These are phyloP conservation scores for Penicillium rolfsii DNA, from an alignment of 2,329 filamentous ascomycete species.

Conservation along the genomic window DNA sequence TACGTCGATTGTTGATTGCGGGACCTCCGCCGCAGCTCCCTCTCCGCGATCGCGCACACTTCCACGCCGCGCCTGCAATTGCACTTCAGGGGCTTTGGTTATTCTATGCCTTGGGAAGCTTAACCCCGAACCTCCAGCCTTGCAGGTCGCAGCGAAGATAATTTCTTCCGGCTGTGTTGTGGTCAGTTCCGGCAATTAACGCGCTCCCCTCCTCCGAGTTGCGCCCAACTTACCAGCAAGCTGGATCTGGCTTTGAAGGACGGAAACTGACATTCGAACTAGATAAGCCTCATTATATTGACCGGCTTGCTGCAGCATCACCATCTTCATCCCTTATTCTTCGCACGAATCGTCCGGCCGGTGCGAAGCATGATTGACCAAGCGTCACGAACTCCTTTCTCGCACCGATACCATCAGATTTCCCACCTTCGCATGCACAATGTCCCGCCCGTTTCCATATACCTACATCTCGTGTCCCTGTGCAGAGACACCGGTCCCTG, in stretches of 20 bases:
- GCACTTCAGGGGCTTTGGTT: not conserved
- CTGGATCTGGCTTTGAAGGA: not conserved
- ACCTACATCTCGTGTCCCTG: conserved; percentile 68
- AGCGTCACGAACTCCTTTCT: conserved; percentile 7
- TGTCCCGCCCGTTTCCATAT: conserved; percentile 64
- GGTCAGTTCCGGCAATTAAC: conserved; percentile 3
- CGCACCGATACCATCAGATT: not conserved
- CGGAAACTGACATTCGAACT: not conserved
- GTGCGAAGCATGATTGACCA: conserved; percentile 27
- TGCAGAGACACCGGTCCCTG: conserved; percentile 53
- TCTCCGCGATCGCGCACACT: conserved; percentile 22
- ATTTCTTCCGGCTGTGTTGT: conserved; percentile 4
- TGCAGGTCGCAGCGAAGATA: not conserved
- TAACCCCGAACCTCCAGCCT: not conserved
- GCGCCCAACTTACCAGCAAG: not conserved
- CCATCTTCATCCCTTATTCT: not conserved
- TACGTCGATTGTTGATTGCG: conserved; percentile 34
- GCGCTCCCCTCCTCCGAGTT: conserved; percentile 9
- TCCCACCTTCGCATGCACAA: conserved; percentile 29
- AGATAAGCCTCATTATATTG: not conserved
- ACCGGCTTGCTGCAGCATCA: not conserved
- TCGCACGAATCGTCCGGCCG: conserved; percentile 7
- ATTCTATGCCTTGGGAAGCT: not conserved
- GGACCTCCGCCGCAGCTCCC: conserved; percentile 30
- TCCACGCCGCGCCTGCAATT: conserved; percentile 12